Evolutionary conservation across 2,329 filamentous ascomycete genomes (phyloP).

Genomic region (Aspergillus thermomutatus): DNA sequence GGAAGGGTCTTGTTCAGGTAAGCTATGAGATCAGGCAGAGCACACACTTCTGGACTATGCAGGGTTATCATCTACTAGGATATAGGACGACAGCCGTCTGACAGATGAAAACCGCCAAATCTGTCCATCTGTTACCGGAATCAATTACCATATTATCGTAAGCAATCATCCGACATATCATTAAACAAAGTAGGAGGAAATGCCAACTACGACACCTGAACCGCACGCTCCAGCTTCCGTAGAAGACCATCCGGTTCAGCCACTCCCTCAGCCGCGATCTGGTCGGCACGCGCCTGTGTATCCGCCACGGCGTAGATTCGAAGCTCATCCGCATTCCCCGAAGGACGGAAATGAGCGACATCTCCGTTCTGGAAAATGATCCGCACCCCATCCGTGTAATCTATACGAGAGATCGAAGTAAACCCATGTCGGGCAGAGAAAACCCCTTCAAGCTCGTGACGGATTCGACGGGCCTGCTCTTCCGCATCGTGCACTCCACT

Average conservation of each 20-base stretch:
- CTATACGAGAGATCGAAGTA: slow-evolving; percentile 18
- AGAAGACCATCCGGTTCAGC: slow-evolving; percentile 27
- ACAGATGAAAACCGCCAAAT: background rate
- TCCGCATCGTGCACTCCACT: slow-evolving; percentile 16
- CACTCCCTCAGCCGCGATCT: slow-evolving; percentile 24
- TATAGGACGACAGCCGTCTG: too few relatives aligned
- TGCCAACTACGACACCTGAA: background rate
- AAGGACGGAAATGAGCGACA: slow-evolving; percentile 32
- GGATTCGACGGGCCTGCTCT: slow-evolving; percentile 18
- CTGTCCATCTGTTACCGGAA: background rate
- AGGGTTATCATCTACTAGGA: background rate
- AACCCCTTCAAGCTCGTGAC: slow-evolving; percentile 22
- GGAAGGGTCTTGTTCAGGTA: background rate
- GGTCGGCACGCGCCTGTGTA: slow-evolving; percentile 27
- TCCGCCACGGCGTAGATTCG: slow-evolving; percentile 33
- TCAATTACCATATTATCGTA: background rate
- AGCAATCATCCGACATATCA: too few relatives aligned
- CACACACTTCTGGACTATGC: background rate
- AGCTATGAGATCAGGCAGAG: background rate
- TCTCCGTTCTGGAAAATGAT: slow-evolving; percentile 30
- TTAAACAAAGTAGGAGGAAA: too few relatives aligned
- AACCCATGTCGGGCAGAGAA: slow-evolving; percentile 28
- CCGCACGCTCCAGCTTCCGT: slow-evolving; percentile 20
- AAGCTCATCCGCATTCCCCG: slow-evolving; percentile 33
- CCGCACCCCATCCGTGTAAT: slow-evolving; percentile 33